phyloP scores from a whole-genome alignment of 176 grass and related monocot genomes.

The Hsuehochloa calcarea region DNA sequence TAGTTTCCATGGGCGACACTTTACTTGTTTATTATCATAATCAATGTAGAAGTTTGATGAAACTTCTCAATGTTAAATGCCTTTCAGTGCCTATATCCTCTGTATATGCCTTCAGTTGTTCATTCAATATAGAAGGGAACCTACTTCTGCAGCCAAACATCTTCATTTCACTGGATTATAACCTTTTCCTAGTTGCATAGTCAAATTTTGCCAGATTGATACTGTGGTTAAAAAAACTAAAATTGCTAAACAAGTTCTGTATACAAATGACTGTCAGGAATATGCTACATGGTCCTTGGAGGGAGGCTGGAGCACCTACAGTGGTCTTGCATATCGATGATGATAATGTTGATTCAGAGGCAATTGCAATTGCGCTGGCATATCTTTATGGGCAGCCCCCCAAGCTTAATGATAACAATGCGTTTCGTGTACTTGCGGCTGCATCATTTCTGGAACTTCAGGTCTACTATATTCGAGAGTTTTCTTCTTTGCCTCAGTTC shows the following conservation, averaged over 20 bases:
- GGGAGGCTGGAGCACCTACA: constrained; percentile 81
- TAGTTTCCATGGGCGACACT: no score
- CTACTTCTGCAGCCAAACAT: neutral
- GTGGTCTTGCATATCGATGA: constrained; percentile 86
- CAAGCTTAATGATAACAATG: constrained; percentile 90
- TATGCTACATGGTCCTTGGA: constrained; percentile 98
- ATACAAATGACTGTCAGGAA: constrained; percentile 60
- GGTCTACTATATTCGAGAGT: constrained; percentile 33
- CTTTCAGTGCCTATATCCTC: neutral
- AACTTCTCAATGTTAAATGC: neutral
- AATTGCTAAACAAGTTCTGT: constrained; percentile 11
- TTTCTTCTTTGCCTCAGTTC: neutral
- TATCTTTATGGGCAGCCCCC: constrained; percentile 90
- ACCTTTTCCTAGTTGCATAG: neutral
- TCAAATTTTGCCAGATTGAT: constrained; percentile 1
- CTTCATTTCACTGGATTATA: neutral
- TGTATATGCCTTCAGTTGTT: neutral
- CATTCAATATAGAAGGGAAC: neutral
- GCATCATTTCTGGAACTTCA: constrained; percentile 99
- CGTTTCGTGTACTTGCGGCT: constrained; percentile 81
- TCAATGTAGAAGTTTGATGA: neutral
- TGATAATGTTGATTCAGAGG: constrained; percentile 89
- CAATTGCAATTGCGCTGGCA: constrained; percentile 70
- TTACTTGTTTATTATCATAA: no score
- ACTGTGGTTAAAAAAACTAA: neutral